Evolutionary conservation across 2,329 filamentous ascomycete species (phyloP), one percentile per base, ranked within the genome.

Genomic region (Magnaporthiopsis rhizophila): DNA sequence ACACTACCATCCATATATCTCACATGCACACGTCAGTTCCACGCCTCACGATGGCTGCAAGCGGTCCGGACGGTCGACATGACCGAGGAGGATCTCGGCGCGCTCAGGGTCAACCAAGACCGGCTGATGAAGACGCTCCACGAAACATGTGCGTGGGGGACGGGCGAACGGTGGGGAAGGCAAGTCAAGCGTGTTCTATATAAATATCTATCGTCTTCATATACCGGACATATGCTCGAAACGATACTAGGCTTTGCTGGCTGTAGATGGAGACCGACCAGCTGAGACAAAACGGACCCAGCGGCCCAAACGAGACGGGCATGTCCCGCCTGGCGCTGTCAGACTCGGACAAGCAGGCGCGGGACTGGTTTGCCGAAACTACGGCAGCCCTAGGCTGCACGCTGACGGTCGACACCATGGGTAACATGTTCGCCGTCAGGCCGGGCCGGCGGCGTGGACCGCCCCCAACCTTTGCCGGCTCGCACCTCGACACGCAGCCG

Each of bases 371-470:
- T 67, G 81, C 87, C 0, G 73, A 86, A 24, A 87, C 85, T 0
- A 86, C 85, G 1, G 76, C 84, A 69, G 78, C 76, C 0, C 76
- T 92, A 0, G 89, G 87, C 12, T 94, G 90, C 73, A 79, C 81
- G 3, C 80, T 90, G 9, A 87, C 82, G 0, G 75, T 91, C 1
- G 91, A 95, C 72, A 79, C 84, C 32, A 92, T 94, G 85, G 90
- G 90, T 26, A 95, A 94, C 69, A 89, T 89, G 66, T 95, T 94
- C 72, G 89, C 90, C 0, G 80, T 91, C 3, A 82, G 88, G 3
- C 83, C 3, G 90, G 90, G 1, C 93, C 89, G 72, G 79, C 53
- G 30, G 26, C 81, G 5, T 80, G 89, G 7, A 76, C 62, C 77
- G 80, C 80, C 85, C 11, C 83, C 89, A 1, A 89, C 87, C 1